Conservation (phyloP, 139 green algal genomes). For the Chlorella sp. region DNA sequence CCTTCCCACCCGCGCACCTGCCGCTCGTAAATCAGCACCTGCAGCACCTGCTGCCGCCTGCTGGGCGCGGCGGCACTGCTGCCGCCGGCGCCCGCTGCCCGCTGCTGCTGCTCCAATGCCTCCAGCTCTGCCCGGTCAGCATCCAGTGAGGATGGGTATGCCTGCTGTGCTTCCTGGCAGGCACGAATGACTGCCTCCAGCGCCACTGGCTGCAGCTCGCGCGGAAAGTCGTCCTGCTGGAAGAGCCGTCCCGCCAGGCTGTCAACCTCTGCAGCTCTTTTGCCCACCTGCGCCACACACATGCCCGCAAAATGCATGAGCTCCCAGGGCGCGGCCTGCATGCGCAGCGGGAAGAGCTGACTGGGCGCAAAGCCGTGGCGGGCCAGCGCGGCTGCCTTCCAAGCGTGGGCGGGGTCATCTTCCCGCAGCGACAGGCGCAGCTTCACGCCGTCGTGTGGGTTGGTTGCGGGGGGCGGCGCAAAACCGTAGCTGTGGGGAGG, state of each 20-base stretch:
- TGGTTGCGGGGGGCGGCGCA: constrained; percentile 50
- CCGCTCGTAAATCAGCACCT: constrained; percentile 53
- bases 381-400: constrained; percentile 51
- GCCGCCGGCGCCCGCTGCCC: background rate
- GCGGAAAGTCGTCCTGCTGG: background rate
- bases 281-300: constrained; percentile 12
- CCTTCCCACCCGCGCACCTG: background rate
- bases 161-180: constrained; percentile 29
- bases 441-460: constrained; percentile 61
- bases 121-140: constrained; percentile 24
- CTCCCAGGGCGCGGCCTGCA: constrained; percentile 48
- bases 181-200: constrained; percentile 8
- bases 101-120: constrained; percentile 14
- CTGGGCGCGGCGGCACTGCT: background rate
- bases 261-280: constrained; percentile 1
- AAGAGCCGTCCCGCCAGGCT: constrained; percentile 23
- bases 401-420: background rate
- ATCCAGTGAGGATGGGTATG: constrained; percentile 13
- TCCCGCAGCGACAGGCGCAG: constrained; percentile 8
- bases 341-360: constrained; percentile 54
- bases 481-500: constrained; percentile 76
- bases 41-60: constrained; percentile 32
- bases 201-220: constrained; percentile 9
- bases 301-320: constrained; percentile 53
- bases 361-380: background rate